These are phyloP conservation scores for Stachybotrys chlorohalonatus DNA, from an alignment of 2,329 filamentous ascomycete species.

Conservation along the genomic window DNA sequence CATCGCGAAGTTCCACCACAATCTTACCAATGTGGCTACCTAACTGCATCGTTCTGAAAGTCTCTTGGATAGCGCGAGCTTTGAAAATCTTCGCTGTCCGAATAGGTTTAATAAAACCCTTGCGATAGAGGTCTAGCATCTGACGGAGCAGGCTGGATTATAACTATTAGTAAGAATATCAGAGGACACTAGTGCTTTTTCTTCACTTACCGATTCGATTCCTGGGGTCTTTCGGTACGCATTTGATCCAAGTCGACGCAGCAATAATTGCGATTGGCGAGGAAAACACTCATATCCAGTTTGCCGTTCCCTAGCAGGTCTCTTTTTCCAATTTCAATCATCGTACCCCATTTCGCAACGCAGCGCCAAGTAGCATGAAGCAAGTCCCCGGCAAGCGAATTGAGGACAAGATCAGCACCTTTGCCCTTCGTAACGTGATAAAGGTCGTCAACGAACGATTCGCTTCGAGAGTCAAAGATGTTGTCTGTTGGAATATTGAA, in stretches of 20 bases:
- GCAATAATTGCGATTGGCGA: conserved; percentile 16
- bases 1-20: not conserved
- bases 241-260: not conserved
- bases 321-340: conserved; percentile 26
- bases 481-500: conserved; percentile 16
- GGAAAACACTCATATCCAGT: conserved; percentile 35
- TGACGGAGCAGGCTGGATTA: not conserved
- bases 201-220: not conserved
- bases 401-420: conserved; percentile 23
- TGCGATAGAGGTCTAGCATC: not conserved
- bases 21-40: conserved; percentile 1
- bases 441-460: conserved; percentile 14
- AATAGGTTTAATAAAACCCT: not conserved
- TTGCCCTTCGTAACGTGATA: conserved; percentile 10
- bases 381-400: conserved; percentile 18
- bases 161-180: not conserved
- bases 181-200: not conserved
- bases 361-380: conserved; percentile 23
- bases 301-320: conserved; percentile 23
- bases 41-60: not conserved
- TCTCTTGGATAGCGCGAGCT: not conserved
- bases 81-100: not conserved
- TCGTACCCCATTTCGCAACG: conserved; percentile 21
- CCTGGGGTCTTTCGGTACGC: not conserved
- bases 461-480: conserved; percentile 19